A percentile compares a stretch with the other conserved stretches of the same genome.
phyloP scores from a whole-genome alignment of 2,329 filamentous ascomycete species.

The Orbilia quercus region DNA sequence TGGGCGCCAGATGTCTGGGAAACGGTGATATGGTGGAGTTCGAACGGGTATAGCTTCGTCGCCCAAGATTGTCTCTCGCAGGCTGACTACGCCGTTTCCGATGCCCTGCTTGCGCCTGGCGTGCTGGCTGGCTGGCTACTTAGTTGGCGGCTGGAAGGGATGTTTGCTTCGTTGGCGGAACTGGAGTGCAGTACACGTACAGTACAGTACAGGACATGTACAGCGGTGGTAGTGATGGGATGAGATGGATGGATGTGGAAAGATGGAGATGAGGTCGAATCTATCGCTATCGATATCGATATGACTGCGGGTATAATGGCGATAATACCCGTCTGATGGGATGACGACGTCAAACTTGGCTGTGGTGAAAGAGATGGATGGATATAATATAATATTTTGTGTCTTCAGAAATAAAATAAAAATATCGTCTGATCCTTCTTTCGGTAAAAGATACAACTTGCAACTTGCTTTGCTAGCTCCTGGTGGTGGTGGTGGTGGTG shows the following conservation, averaged over 20 bases:
- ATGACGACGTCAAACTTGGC: conserved; percentile 42
- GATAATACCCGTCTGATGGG: not conserved
- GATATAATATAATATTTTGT: no score
- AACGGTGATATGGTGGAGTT: not conserved
- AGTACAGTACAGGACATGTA: no score
- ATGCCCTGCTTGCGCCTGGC: conserved; percentile 32
- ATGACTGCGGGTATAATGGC: not conserved
- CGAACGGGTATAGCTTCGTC: conserved; percentile 36
- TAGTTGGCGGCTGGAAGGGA: no score
- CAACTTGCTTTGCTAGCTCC: no score
- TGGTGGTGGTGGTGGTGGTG: not conserved
- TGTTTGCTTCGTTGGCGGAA: not conserved
- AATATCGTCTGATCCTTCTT: conserved; percentile 55
- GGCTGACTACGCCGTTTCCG: conserved; percentile 52
- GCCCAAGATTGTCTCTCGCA: conserved; percentile 45
- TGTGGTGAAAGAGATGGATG: no score
- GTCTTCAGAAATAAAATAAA: no score
- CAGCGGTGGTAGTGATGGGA: no score
- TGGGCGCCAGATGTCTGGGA: conserved; percentile 3
- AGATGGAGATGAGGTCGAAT: no score
- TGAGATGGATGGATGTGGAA: no score
- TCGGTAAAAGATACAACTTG: conserved; percentile 38
- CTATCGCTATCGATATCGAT: no score
- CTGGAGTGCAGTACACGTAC: not conserved
- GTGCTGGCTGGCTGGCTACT: no score